Conservation (phyloP, 2,329 filamentous ascomycete species). For the Rutstroemia sp. region DNA sequence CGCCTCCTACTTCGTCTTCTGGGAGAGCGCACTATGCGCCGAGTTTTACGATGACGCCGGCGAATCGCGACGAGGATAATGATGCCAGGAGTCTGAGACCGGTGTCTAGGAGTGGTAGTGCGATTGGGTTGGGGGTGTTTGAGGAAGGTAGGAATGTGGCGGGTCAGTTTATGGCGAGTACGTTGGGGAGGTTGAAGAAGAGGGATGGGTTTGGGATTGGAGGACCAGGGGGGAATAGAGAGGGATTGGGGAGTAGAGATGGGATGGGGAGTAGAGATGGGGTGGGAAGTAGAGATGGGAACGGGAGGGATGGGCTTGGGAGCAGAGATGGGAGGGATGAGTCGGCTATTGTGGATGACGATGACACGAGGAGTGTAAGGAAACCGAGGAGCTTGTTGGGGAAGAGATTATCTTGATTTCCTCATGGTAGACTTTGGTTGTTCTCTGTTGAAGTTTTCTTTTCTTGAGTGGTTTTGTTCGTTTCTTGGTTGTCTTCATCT, state of each 20-base stretch:
- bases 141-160: neutral
- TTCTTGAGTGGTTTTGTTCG: neutral
- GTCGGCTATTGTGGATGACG: conserved; percentile 9
- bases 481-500: neutral
- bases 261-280: neutral
- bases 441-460: neutral
- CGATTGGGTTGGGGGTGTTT: neutral
- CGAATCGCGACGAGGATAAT: conserved; percentile 11
- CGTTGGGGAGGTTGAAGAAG: conserved; percentile 21
- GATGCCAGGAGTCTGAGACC: conserved; percentile 14
- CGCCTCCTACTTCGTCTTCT: neutral
- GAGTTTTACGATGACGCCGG: conserved; percentile 25
- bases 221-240: neutral
- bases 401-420: conserved; percentile 26
- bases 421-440: conserved; percentile 1
- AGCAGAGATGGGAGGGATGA: neutral
- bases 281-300: neutral
- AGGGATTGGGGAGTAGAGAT: conserved; percentile 18
- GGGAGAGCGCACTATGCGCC: conserved; percentile 14
- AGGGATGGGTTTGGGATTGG: neutral
- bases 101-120: conserved; percentile 8
- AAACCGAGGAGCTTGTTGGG: conserved; percentile 27
- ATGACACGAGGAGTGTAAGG: conserved; percentile 21
- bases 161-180: conserved; percentile 17
- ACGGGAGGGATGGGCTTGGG: neutral